A percentile compares a stretch with the other conserved stretches of the same genome.
phyloP scores from a whole-genome alignment of 352 stramenopile genomes.

The Phytophthora litchii region DNA sequence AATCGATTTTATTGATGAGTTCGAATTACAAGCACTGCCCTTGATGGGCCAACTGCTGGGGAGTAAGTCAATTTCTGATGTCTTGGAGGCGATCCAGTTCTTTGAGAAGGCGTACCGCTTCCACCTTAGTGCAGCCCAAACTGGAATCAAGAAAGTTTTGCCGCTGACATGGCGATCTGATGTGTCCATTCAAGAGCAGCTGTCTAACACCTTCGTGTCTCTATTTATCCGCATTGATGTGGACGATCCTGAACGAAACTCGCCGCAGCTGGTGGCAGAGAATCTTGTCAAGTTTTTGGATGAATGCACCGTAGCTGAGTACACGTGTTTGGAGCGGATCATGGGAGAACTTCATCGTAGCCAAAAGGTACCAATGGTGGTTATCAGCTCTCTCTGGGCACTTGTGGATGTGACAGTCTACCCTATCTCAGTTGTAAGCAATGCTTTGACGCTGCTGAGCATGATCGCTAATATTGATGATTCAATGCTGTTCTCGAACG shows the following conservation, averaged over 20 bases:
- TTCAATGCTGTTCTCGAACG: slow-evolving; percentile 65
- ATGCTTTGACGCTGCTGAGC: slow-evolving; percentile 63
- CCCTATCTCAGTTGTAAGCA: slow-evolving; percentile 62
- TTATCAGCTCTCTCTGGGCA: slow-evolving; percentile 76
- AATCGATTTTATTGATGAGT: slow-evolving; percentile 92
- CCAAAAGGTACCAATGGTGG: slow-evolving; percentile 61
- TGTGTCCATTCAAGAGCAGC: slow-evolving; percentile 89
- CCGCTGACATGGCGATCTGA: slow-evolving; percentile 92
- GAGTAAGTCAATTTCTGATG: slow-evolving; percentile 92
- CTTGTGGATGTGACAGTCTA: slow-evolving; percentile 66
- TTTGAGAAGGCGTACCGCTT: slow-evolving; percentile 93
- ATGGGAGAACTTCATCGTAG: slow-evolving; percentile 64
- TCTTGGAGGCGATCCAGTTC: slow-evolving; percentile 94
- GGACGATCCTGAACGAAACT: slow-evolving; percentile 45
- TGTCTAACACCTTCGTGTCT: slow-evolving; percentile 84
- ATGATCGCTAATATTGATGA: slow-evolving; percentile 77
- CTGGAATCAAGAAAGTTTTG: slow-evolving; percentile 92
- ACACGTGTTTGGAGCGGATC: slow-evolving; percentile 80
- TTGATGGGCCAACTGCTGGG: slow-evolving; percentile 89
- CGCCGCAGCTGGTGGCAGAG: slow-evolving; percentile 56
- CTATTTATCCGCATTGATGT: slow-evolving; percentile 67
- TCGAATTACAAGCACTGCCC: slow-evolving; percentile 81
- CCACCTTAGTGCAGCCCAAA: slow-evolving; percentile 87
- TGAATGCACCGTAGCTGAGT: slow-evolving; percentile 78
- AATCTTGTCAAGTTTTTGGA: slow-evolving; percentile 80